Evolutionary conservation across 495 filamentous ascomycete species (phyloP), one percentile per base, ranked within the genome.

Genomic region (Sabuloglossum arenarium): DNA sequence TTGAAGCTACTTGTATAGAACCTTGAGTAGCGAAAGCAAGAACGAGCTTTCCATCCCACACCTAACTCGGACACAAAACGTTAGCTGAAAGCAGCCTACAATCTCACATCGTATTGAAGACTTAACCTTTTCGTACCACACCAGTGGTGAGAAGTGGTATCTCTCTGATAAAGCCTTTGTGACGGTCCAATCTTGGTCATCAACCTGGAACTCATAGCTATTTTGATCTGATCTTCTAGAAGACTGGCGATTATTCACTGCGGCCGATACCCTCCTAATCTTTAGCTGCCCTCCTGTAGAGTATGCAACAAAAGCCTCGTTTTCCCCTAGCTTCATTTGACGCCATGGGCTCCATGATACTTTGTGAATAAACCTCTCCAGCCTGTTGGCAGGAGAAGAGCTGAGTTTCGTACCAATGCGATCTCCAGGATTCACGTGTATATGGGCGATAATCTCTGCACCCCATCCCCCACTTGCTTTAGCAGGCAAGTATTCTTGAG

Each of bases 321-420:
- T 59, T 34, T 57, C 61, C 32, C 60, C 58, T 14, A 0, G 8
- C 45, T 62, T 61, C 39, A 52, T 59, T 29, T 37, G 55, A 53
- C 53, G 57, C 67, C 68, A 69, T n/a, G 63, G 65, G 49, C 68
- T 65, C 68, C 68, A 70, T 9, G 62, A 50, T 29, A 70, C 45
- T 21, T 67, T 62, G 43, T 59, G 60, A 52, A 66, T 49, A 60
- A 60, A 61, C 59, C 63, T 65, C 47, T 55, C 55, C 42, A 47
- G 55, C 57, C 58, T 31, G 50, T 29, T 51, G 27, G 47, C 3
- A 5, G 28, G n/a, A 21, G 39, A 51, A 19, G 47, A 51, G 6
- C 58, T 61, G 42, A 60, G 46, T 30, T 24, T 39, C 31, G 51
- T 53, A 30, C 28, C 55, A 31, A 65, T 42, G 39, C 57, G 57